Evolutionary conservation across 2,329 filamentous ascomycete genomes (phyloP).

Genomic region (Penicillium glabrum): DNA sequence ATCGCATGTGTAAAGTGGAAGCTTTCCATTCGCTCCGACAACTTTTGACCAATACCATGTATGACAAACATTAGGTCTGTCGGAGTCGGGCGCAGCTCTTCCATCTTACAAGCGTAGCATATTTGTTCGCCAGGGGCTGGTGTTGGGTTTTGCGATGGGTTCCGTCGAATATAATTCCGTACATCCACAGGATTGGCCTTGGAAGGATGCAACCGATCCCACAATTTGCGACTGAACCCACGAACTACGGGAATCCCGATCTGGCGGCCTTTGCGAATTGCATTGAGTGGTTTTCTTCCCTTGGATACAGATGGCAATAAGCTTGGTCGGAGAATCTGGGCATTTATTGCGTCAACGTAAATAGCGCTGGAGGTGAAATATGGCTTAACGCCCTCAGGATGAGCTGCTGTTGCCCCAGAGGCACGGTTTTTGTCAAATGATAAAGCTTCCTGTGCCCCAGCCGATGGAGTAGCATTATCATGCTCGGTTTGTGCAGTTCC

Average conservation of each 20-base stretch:
- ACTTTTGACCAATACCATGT: constrained; percentile 94
- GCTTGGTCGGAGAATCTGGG: constrained; percentile 83
- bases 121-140: constrained; percentile 29
- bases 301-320: constrained; percentile 84
- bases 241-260: constrained; percentile 86
- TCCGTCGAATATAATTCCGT: constrained; percentile 43
- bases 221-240: constrained; percentile 76
- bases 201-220: constrained; percentile 70
- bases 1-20: constrained; percentile 97
- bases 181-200: constrained; percentile 43
- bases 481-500: constrained; percentile 40
- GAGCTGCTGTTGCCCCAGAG: constrained; percentile 40
- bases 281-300: constrained; percentile 74
- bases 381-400: constrained; percentile 51
- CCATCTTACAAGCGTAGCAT: constrained; percentile 59
- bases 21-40: constrained; percentile 90
- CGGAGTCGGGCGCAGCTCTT: constrained; percentile 67
- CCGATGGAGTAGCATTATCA: constrained; percentile 23
- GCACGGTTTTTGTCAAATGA: constrained; percentile 41
- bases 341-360: constrained; percentile 74
- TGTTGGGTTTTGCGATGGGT: constrained; percentile 31
- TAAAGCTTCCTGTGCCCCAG: constrained; percentile 5
- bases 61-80: constrained; percentile 88
- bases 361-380: constrained; percentile 81
- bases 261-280: constrained; percentile 78